A percentile compares a stretch with the other conserved stretches of the same genome.
phyloP scores from a whole-genome alignment of 2,329 filamentous ascomycete species.

The Colletotrichum caudatum region DNA sequence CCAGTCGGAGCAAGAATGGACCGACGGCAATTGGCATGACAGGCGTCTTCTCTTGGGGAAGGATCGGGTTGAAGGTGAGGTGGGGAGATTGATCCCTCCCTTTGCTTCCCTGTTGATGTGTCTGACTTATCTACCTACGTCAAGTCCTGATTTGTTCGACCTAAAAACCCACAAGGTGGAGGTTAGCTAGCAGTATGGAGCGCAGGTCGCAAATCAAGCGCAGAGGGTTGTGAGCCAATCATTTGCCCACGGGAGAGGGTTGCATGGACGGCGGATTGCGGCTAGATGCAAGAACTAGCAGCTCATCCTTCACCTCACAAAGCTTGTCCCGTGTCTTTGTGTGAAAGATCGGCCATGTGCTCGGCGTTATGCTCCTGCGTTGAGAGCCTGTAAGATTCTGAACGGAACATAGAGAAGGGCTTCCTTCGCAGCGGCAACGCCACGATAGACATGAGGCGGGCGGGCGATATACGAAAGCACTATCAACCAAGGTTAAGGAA shows the following conservation, averaged over 20 bases:
- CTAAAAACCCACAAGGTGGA: neutral
- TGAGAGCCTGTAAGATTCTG: neutral
- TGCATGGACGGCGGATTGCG: neutral
- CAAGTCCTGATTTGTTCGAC: neutral
- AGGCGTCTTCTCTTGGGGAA: constrained; percentile 3
- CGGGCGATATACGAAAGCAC: neutral
- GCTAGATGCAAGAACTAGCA: neutral
- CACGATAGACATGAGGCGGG: neutral
- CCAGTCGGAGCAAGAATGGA: neutral
- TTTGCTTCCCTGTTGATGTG: neutral
- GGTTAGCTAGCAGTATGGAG: neutral
- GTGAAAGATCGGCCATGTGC: neutral
- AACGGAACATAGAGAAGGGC: neutral
- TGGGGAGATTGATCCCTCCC: neutral
- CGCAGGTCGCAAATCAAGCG: neutral
- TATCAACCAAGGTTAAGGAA: neutral
- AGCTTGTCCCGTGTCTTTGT: neutral
- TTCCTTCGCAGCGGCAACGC: neutral
- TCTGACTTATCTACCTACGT: neutral
- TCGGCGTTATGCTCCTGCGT: neutral
- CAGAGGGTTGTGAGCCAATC: constrained; percentile 2
- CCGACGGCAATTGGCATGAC: neutral
- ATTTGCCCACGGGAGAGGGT: constrained; percentile 18
- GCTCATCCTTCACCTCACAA: neutral
- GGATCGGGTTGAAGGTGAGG: constrained; percentile 5